phyloP scores from a whole-genome alignment of 495 filamentous ascomycete genomes.

The Halenospora varia region DNA sequence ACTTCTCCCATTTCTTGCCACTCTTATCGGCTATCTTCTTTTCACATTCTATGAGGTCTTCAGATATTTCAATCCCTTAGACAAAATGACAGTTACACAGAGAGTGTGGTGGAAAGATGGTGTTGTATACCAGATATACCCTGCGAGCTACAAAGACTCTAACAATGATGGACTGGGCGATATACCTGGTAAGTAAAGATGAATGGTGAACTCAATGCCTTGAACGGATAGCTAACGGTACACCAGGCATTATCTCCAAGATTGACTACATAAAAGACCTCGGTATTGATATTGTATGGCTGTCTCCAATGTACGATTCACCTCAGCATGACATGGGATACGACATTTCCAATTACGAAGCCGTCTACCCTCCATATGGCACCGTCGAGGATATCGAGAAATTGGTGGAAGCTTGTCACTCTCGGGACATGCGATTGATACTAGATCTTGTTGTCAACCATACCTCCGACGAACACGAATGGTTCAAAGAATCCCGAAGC shows the following conservation, averaged over 20 bases:
- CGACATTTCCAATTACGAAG: conserved; percentile 64
- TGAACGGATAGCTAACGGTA: no score
- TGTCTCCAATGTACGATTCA: conserved; percentile 60
- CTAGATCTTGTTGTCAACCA: conserved; percentile 66
- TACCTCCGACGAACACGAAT: conserved; percentile 57
- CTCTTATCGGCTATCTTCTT: no score
- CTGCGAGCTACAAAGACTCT: conserved; percentile 60
- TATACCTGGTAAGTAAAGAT: no score
- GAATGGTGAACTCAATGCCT: no score
- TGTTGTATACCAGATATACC: conserved; percentile 65
- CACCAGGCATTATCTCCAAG: conserved; percentile 61
- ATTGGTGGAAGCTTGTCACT: conserved; percentile 49
- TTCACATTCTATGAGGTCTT: no score
- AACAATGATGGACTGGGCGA: conserved; percentile 66
- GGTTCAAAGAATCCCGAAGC: conserved; percentile 56
- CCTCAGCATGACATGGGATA: conserved; percentile 60
- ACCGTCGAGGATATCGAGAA: conserved; percentile 62
- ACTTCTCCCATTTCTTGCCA: no score
- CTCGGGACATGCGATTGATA: conserved; percentile 52
- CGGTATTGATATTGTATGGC: conserved; percentile 60
- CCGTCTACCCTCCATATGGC: conserved; percentile 54
- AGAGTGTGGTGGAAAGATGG: conserved; percentile 44
- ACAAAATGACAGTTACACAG: no score
- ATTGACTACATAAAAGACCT: conserved; percentile 60
- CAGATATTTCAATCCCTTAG: no score